Evolutionary conservation across 768 basidiomycete species (phyloP).

Genomic region (Pholiota microspora): DNA sequence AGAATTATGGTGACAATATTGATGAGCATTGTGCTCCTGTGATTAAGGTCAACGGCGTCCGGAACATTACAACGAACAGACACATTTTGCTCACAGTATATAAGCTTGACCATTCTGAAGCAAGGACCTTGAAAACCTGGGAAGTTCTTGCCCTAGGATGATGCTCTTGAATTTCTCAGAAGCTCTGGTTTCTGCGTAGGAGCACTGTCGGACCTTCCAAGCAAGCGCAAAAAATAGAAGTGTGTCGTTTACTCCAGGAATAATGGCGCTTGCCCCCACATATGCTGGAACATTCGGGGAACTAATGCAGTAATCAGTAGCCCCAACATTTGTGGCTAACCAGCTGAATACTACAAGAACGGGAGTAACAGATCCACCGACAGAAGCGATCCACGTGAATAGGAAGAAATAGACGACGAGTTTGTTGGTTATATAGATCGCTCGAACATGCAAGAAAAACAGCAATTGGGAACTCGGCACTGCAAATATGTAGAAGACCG

Average conservation of each 20-base stretch:
- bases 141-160: slow-evolving; percentile 20
- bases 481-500: slow-evolving; percentile 5
- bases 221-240: slow-evolving; percentile 30
- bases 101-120: slow-evolving; percentile 30
- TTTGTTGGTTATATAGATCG: slow-evolving; percentile 13
- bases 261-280: slow-evolving; percentile 15
- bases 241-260: slow-evolving; percentile 23
- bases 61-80: neutral
- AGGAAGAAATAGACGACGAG: slow-evolving; percentile 6
- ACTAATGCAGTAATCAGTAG: slow-evolving; percentile 13
- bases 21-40: slow-evolving; percentile 11
- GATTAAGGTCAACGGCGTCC: no score
- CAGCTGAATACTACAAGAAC: neutral
- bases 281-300: slow-evolving; percentile 9
- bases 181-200: neutral
- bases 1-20: slow-evolving; percentile 10
- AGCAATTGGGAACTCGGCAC: slow-evolving; percentile 9
- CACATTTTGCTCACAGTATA: slow-evolving; percentile 23
- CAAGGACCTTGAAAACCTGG: slow-evolving; percentile 22
- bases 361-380: neutral
- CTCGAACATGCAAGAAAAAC: slow-evolving; percentile 14
- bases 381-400: slow-evolving; percentile 9
- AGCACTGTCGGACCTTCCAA: slow-evolving; percentile 19
- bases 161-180: slow-evolving; percentile 5
- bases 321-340: slow-evolving; percentile 2